A percentile compares a stretch with the other conserved stretches of the same genome.
Conservation (phyloP, 1,139 yeast species). For the Kazachstania sp. region DNA sequence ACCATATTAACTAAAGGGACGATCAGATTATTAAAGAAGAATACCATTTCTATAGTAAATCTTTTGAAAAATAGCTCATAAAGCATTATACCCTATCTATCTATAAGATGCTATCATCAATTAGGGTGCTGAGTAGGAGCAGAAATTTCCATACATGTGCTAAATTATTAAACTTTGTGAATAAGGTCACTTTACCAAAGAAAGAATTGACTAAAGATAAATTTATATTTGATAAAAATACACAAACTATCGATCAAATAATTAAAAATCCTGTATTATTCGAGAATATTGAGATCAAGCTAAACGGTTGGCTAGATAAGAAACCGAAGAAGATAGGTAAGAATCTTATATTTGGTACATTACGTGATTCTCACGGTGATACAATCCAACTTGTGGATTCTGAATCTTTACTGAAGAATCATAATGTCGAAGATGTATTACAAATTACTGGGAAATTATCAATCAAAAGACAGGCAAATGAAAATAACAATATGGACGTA, state of each 20-base stretch:
- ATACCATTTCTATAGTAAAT: too few relatives aligned
- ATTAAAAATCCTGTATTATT: not conserved
- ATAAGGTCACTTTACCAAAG: not conserved
- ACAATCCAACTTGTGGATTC: slow-evolving; percentile 54
- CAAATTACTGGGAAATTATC: slow-evolving; percentile 49
- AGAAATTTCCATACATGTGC: not conserved
- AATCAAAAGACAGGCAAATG: slow-evolving; percentile 17
- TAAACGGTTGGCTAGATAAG: slow-evolving; percentile 77
- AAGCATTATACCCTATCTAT: not conserved
- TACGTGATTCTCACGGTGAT: slow-evolving; percentile 67
- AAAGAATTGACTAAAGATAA: not conserved
- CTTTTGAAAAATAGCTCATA: too few relatives aligned
- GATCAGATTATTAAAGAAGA: too few relatives aligned
- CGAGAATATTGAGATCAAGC: not conserved
- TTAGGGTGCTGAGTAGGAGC: not conserved
- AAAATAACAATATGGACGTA: slow-evolving; percentile 3
- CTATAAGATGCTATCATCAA: not conserved
- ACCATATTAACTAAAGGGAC: too few relatives aligned
- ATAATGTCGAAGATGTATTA: slow-evolving; percentile 71
- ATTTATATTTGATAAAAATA: slow-evolving; percentile 2
- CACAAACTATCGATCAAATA: not conserved
- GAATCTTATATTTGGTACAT: slow-evolving; percentile 52
- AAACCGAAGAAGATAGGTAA: slow-evolving; percentile 62
- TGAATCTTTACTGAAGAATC: slow-evolving; percentile 37
- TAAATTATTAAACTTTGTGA: not conserved